Evolutionary conservation across 345 rosid genomes (phyloP).

Genomic region (Salix caprea): DNA sequence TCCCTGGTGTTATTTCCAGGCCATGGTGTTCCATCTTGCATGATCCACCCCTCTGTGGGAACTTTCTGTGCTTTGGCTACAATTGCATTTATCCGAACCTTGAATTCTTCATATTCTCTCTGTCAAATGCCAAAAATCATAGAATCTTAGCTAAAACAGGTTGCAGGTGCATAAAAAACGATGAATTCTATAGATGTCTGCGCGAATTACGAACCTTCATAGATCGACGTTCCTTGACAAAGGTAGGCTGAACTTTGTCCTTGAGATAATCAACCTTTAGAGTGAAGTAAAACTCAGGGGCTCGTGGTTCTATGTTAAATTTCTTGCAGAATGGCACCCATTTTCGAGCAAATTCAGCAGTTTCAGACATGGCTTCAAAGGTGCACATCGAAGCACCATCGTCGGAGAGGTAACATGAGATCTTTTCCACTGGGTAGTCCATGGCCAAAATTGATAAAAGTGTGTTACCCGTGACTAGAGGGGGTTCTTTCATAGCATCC

Average conservation of each 20-base stretch:
- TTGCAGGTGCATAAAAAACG: not conserved
- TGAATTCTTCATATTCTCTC: conserved; percentile 97
- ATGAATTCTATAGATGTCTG: not conserved
- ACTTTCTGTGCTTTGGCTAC: conserved; percentile 81
- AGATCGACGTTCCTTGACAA: conserved; percentile 89
- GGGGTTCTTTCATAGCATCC: conserved; percentile 99
- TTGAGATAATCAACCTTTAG: conserved; percentile 84
- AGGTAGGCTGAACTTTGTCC: conserved; percentile 95
- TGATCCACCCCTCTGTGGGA: conserved; percentile 91
- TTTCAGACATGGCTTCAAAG: conserved; percentile 78
- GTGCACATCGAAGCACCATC: conserved; percentile 98
- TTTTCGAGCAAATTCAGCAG: conserved; percentile 37
- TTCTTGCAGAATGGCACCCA: conserved; percentile 39
- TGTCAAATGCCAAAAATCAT: conserved; percentile 28
- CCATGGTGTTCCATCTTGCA: conserved; percentile 99
- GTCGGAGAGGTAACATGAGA: conserved; percentile 89
- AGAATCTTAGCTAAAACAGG: not conserved
- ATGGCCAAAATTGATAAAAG: conserved; percentile 84
- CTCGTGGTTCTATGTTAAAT: conserved; percentile 33
- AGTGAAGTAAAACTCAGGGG: conserved; percentile 31
- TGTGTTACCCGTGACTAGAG: conserved; percentile 89
- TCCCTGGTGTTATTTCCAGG: conserved; percentile 98
- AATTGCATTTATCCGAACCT: conserved; percentile 79
- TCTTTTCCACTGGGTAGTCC: conserved; percentile 92
- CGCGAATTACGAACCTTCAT: conserved; percentile 62